These are phyloP conservation scores for Melanomma pulvis-pyrius DNA, from an alignment of 495 filamentous ascomycete species.

Conservation along the genomic window DNA sequence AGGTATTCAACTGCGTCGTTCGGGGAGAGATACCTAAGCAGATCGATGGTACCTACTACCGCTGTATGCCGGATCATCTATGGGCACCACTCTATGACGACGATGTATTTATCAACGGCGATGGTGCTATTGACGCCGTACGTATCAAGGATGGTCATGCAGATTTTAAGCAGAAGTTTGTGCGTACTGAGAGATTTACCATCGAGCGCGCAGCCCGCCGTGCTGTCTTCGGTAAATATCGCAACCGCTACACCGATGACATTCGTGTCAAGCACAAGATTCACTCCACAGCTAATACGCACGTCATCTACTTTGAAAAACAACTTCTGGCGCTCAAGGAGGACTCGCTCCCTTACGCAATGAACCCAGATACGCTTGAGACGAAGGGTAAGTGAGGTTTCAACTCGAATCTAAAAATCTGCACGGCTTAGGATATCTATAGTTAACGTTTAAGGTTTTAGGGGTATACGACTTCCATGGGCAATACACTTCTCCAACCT, in stretches of 20 bases:
- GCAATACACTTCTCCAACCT: constrained; percentile 1
- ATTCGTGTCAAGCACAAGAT: constrained; percentile 50
- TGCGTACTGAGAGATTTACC: constrained; percentile 55
- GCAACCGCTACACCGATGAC: constrained; percentile 58
- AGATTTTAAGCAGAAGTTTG: constrained; percentile 55
- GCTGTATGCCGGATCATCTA: constrained; percentile 43
- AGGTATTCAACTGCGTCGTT: constrained; percentile 23
- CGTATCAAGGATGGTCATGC: constrained; percentile 13
- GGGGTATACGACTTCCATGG: constrained; percentile 51
- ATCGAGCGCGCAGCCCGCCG: constrained; percentile 48
- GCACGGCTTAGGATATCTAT: no score
- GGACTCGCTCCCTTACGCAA: constrained; percentile 57
- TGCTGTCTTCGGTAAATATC: constrained; percentile 53
- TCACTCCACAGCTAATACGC: constrained; percentile 58
- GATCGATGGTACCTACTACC: constrained; percentile 45
- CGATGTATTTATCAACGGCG: constrained; percentile 12
- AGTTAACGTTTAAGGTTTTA: constrained; percentile 9
- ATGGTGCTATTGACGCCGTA: constrained; percentile 41
- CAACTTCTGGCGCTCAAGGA: constrained; percentile 59
- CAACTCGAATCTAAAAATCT: no score
- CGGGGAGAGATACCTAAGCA: constrained; percentile 42
- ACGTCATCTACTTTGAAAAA: constrained; percentile 57
- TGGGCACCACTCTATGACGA: constrained; percentile 29
- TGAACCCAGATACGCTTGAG: constrained; percentile 60
- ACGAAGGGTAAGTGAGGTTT: constrained; percentile 44